Evolutionary conservation across 495 filamentous ascomycete genomes (phyloP).

Genomic region (Aspergillus haitiensis): DNA sequence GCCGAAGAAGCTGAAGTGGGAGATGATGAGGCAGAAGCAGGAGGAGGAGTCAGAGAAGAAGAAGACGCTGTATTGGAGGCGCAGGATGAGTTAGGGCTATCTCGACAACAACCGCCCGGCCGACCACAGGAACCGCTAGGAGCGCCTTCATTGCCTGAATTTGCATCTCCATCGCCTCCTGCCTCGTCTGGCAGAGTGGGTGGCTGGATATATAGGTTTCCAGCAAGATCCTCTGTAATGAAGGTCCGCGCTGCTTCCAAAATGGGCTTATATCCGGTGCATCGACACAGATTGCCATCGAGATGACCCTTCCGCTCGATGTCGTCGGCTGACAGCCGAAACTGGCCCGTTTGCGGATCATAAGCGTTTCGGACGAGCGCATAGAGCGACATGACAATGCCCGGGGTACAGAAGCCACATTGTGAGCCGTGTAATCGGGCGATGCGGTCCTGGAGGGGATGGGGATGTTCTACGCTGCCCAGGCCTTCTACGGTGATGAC

Average conservation of each 20-base stretch:
- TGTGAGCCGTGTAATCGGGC: slow-evolving; percentile 69
- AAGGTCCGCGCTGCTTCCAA: slow-evolving; percentile 80
- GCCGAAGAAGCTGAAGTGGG: not conserved
- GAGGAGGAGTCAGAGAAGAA: not conserved
- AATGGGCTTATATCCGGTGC: slow-evolving; percentile 93
- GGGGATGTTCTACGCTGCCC: slow-evolving; percentile 79
- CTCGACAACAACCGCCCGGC: slow-evolving; percentile 62
- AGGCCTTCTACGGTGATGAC: slow-evolving; percentile 99
- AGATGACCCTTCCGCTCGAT: slow-evolving; percentile 74
- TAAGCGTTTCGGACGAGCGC: slow-evolving; percentile 75
- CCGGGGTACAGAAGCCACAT: slow-evolving; percentile 90
- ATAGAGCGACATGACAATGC: slow-evolving; percentile 82
- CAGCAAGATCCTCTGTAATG: slow-evolving; percentile 44
- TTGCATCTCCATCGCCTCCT: not conserved
- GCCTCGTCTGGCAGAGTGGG: not conserved
- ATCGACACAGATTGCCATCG: slow-evolving; percentile 94
- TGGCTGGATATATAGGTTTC: slow-evolving; percentile 20
- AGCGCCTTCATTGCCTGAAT: not conserved
- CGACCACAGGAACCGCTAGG: slow-evolving; percentile 47
- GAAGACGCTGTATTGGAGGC: slow-evolving; percentile 10
- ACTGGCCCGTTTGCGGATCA: slow-evolving; percentile 41
- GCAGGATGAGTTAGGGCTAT: slow-evolving; percentile 27
- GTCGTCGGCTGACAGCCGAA: slow-evolving; percentile 58
- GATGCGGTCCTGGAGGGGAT: slow-evolving; percentile 89
- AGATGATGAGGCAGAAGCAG: not conserved